Base-by-base conservation (phyloP, 345 rosid genomes). In the Gossypioides kirkii region DNA sequence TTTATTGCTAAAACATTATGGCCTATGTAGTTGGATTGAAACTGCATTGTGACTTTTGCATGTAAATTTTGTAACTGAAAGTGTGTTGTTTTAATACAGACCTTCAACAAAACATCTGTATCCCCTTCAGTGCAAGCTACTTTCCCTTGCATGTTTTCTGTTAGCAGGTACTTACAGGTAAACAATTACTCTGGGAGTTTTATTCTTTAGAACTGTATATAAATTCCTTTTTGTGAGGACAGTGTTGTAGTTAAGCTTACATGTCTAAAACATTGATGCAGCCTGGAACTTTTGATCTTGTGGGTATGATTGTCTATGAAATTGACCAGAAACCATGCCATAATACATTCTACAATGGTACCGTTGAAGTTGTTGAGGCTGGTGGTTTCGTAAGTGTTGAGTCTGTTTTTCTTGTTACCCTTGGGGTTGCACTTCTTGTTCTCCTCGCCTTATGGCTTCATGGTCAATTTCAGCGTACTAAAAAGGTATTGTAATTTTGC, bases 261-360 rank as follows among this genome's bases (percentile, higher is more conserved):
- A 20, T 36, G 25, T 52, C 52, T 54, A 2, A 38, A 66, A 56
- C 6, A 58, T 63, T 41, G 49, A 16, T 77, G 76, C 85, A 92
- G 99, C 84, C 96, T 26, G 98, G 98, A 72, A 88, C 79, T 46
- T 95, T 92, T 81, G 99, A 95, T 86, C 90, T 95, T 10, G 97
- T 91, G 73, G 99, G 94, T 41, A 84, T 88, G 46, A 84, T 95
- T 65, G 47, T 91, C 22, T 92, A 89, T 58, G 93, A 92, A 77
- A 84, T 95, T 53, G 92, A 91, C 80, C 91, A 89, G 77, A 86
- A 88, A 61, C 91, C 93, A 23, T 91, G 85, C 79, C 87, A 88
- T 73, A 92, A 79, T 79, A 82, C 81, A 36, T 92, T 91, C 80
- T 88, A 87, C 76, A 95, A 92, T 75, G 96, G 93, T 73, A 91